Evolutionary conservation across 768 basidiomycete species (phyloP).

Genomic region (Mrakia hoshinonis): DNA sequence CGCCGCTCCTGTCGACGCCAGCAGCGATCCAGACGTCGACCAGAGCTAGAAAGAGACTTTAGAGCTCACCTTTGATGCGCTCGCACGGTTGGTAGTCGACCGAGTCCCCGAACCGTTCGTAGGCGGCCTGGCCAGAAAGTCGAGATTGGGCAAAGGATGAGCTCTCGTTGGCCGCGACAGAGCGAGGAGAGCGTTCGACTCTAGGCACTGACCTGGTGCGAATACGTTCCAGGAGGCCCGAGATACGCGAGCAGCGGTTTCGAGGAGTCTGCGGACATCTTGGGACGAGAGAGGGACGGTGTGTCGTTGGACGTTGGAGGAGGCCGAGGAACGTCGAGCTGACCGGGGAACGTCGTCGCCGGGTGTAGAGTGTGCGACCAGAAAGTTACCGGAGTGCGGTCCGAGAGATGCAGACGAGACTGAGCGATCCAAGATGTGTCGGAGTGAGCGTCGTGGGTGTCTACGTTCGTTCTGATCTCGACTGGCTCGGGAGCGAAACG

Average conservation of each 20-base stretch:
- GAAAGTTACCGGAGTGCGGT: too few relatives aligned
- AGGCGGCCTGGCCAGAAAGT: background rate
- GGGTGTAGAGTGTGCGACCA: too few relatives aligned
- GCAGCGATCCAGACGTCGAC: too few relatives aligned
- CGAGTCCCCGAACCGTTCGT: conserved; percentile 10
- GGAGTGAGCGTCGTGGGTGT: too few relatives aligned
- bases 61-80: conserved; percentile 15
- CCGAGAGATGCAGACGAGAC: too few relatives aligned
- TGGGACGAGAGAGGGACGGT: background rate
- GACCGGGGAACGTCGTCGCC: background rate
- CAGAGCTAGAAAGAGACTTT: too few relatives aligned
- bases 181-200: too few relatives aligned
- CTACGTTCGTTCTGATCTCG: too few relatives aligned
- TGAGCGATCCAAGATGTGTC: too few relatives aligned
- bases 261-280: background rate
- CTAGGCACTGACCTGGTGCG: conserved; percentile 18
- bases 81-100: conserved; percentile 5
- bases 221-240: conserved; percentile 22
- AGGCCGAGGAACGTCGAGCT: background rate
- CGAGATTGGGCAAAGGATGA: background rate
- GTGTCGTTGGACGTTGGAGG: background rate
- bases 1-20: too few relatives aligned
- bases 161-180: background rate
- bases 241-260: conserved; percentile 7
- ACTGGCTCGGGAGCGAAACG: too few relatives aligned